Evolutionary conservation across 805 yeast species (phyloP).

Genomic region (Ogataea populi-albae): DNA sequence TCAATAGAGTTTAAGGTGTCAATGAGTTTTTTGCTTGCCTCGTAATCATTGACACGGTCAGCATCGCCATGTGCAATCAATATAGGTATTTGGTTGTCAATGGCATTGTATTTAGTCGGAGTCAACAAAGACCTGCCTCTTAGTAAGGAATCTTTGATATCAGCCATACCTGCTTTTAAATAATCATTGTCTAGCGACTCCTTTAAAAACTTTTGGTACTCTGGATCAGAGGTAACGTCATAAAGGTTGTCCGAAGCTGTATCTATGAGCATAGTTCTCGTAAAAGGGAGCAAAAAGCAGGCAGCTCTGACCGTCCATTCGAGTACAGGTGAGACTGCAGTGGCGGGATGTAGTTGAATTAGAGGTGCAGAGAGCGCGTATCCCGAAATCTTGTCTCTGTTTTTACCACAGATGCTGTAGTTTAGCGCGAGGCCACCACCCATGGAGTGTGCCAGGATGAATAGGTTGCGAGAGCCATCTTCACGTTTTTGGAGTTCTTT

Average conservation of each 20-base stretch:
- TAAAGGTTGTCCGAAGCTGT: conserved; percentile 54
- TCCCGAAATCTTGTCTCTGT: conserved; percentile 44
- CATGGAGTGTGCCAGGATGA: conserved; percentile 72
- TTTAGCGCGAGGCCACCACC: conserved; percentile 73
- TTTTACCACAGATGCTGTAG: conserved; percentile 56
- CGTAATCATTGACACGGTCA: conserved; percentile 59
- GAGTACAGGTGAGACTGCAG: conserved; percentile 50
- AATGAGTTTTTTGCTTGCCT: conserved; percentile 44
- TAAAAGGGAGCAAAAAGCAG: conserved; percentile 43
- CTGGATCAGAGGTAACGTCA: conserved; percentile 49
- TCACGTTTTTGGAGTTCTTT: conserved; percentile 31
- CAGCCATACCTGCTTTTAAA: conserved; percentile 54
- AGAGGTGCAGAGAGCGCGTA: conserved; percentile 59
- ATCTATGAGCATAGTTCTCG: conserved; percentile 40
- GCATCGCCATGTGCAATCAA: conserved; percentile 58
- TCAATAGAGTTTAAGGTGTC: conserved; percentile 25
- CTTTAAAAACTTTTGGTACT: conserved; percentile 44
- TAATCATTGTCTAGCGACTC: conserved; percentile 38
- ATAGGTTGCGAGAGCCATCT: conserved; percentile 37
- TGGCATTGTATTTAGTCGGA: conserved; percentile 34
- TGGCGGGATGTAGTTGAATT: conserved; percentile 52
- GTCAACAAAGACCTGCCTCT: conserved; percentile 56
- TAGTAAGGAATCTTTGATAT: conserved; percentile 56
- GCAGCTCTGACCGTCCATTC: conserved; percentile 41
- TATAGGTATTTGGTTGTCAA: conserved; percentile 43